Base-by-base conservation (phyloP, 2,329 filamentous ascomycete genomes). In the Neofusicoccum kwambonambiense region DNA sequence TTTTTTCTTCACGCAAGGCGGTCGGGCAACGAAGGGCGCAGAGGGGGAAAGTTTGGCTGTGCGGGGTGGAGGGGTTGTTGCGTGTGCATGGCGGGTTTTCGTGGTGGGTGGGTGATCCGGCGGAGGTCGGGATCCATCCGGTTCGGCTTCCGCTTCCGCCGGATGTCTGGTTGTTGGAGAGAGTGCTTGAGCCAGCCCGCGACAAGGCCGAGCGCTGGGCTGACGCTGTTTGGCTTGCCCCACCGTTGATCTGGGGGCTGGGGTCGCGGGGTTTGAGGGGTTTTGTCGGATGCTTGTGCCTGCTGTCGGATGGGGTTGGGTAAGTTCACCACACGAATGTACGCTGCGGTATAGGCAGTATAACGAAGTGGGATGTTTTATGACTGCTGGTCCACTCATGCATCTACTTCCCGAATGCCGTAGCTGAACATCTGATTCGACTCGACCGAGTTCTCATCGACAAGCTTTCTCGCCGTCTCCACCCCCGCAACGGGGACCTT, bases 401-500 rank as follows among this genome's bases (percentile, higher is more conserved):
- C 39, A 39, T 68, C 63, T 4, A 75, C 51, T 44, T 75, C 71
- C 52, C 74, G 67, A 39, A 71, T 64, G 62, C 65, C 70, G 65
- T 74, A 80, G 15, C 70, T 74, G 65, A 86, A 82, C 85, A 91
- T 86, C 64, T 68, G 70, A 71, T 91, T 91, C 51, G 82, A 85
- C 64, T 76, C 75, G 45, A 82, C 76, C 13, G 71, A 69, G 66
- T 81, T 79, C 71, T 83, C 82, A 67, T 86, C 79, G 45, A 78
- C 72, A 73, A 86, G 75, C 73, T 87, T 86, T 64, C 71, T 68
- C 12, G 79, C 80, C 22, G 82, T 83, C 68, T 89, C 85, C 0
- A 75, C 74, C 0, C 88, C 89, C 0, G 82, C 83, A 0, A 84
- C 84, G 0, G 89, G 89, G n/a, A 90, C 76, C 2, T 79, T 79